These are phyloP conservation scores for Platismatia glauca DNA, from an alignment of 495 filamentous ascomycete genomes.

Conservation along the genomic window DNA sequence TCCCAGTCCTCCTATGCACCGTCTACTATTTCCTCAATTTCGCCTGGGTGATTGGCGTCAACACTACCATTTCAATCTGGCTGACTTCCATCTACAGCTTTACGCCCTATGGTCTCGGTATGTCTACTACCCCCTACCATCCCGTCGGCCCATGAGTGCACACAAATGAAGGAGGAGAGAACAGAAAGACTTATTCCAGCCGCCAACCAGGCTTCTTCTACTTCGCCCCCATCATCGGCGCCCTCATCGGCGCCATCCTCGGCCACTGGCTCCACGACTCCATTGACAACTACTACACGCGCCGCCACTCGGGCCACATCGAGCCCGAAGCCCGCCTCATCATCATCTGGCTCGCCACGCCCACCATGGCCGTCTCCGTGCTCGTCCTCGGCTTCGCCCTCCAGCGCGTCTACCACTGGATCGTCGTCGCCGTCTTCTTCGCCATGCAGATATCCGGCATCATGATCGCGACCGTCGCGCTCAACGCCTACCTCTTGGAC, in stretches of 20 bases:
- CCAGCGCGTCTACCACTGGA: conserved; percentile 45
- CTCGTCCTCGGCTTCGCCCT: conserved; percentile 48
- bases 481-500: conserved; percentile 55
- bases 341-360: conserved; percentile 40
- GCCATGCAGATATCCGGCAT: conserved; percentile 49
- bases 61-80: conserved; percentile 50
- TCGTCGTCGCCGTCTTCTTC: conserved; percentile 44
- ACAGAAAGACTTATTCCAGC: neutral
- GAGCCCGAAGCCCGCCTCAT: conserved; percentile 52
- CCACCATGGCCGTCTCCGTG: conserved; percentile 42
- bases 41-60: conserved; percentile 54
- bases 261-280: conserved; percentile 55
- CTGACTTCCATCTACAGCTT: conserved; percentile 47
- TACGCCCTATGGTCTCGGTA: conserved; percentile 41
- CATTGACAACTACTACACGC: conserved; percentile 38
- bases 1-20: conserved; percentile 38
- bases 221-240: conserved; percentile 50
- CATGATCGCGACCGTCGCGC: conserved; percentile 54
- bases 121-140: neutral
- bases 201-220: conserved; percentile 42
- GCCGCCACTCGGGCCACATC: conserved; percentile 41
- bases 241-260: conserved; percentile 42
- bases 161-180: neutral
- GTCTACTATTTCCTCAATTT: conserved; percentile 52
- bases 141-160: too few relatives aligned